Base-by-base conservation (phyloP, 768 basidiomycete genomes). In the Crepidotus variabilis region DNA sequence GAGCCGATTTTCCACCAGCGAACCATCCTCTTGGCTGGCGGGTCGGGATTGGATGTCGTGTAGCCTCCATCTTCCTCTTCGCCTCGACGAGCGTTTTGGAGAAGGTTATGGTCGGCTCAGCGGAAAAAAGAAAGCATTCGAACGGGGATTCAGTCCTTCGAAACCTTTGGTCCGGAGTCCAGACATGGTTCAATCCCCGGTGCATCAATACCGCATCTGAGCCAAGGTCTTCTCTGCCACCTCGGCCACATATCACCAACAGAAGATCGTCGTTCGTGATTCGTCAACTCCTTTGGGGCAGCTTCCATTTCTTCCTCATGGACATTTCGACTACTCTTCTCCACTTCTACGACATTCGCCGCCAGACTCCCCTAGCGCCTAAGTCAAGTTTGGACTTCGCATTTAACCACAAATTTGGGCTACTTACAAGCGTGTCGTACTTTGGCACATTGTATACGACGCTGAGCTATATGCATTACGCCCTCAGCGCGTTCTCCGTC, bases 401-500 rank as follows among this genome's bases (percentile, higher is more conserved):
- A 47, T 33, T 16, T 54, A 48, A 33, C 47, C 51, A 47, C 28
- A 49, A 10, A 54, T 50, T 6, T 39, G 16, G n/a, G 49, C 43
- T 4, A 39, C 22, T 50, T 34, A 32, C 3, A 46, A 50, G 22
- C n/a, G 28, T 20, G 22, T 22, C 10, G 56, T 55, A 35, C 28
- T 14, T 63, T 34, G 28, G 28, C 8, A 45, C 54, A 23, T 13
- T 54, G 9, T 60, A 63, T 46, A 53, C 21, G 16, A 14, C 47
- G 10, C 7, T 18, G 9, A 67, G 68, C 55, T 51, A 63, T 14
- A 20, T 11, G 14, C 39, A 43, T 43, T 43, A 43, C 18, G 18
- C 13, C 39, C 39, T 43, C 14, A 43, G 39, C 39, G 39, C 39
- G 39, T 16, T 69, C 6, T 51, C 57, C 10, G 71, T 73, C 9